These are phyloP conservation scores for Leccinum truebloodii DNA, from an alignment of 768 basidiomycete genomes.

Conservation along the genomic window DNA sequence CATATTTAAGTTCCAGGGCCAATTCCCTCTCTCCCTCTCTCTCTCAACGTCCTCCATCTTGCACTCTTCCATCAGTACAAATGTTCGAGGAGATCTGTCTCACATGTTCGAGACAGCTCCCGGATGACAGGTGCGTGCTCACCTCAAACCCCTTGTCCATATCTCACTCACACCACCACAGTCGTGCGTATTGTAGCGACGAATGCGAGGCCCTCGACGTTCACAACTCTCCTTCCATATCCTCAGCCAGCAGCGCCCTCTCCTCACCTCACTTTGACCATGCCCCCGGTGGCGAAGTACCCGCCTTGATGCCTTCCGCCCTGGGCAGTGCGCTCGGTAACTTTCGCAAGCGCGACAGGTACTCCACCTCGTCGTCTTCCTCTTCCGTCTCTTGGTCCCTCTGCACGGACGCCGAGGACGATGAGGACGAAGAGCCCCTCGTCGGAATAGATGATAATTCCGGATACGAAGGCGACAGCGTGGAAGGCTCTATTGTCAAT, in stretches of 20 bases:
- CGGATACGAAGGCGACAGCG: constrained; percentile 30
- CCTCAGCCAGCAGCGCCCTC: constrained; percentile 63
- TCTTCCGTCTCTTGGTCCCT: constrained; percentile 70
- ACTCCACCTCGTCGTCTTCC: constrained; percentile 63
- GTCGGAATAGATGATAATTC: constrained; percentile 38
- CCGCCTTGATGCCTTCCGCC: constrained; percentile 59
- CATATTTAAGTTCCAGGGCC: constrained; percentile 34
- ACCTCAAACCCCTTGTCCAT: constrained; percentile 14
- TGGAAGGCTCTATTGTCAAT: constrained; percentile 40
- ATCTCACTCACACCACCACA: constrained; percentile 34
- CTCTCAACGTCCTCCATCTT: constrained; percentile 20
- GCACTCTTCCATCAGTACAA: constrained; percentile 12
- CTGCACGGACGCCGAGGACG: constrained; percentile 65
- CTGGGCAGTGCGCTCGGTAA: constrained; percentile 54
- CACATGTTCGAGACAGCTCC: constrained; percentile 65
- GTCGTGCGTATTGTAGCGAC: constrained; percentile 71
- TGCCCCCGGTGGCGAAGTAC: constrained; percentile 59
- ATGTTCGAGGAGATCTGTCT: constrained; percentile 86
- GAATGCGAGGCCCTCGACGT: constrained; percentile 63
- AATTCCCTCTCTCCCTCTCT: constrained; percentile 13
- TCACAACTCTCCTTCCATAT: constrained; percentile 62
- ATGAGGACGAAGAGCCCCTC: constrained; percentile 43
- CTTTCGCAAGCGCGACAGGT: constrained; percentile 48
- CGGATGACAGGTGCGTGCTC: constrained; percentile 57
- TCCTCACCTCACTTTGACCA: constrained; percentile 65